Percentiles rank a stretch among this genome's conserved stretches.
Conservation (phyloP, 164 flowering plant species). For the Cinnamomum chago region DNA sequence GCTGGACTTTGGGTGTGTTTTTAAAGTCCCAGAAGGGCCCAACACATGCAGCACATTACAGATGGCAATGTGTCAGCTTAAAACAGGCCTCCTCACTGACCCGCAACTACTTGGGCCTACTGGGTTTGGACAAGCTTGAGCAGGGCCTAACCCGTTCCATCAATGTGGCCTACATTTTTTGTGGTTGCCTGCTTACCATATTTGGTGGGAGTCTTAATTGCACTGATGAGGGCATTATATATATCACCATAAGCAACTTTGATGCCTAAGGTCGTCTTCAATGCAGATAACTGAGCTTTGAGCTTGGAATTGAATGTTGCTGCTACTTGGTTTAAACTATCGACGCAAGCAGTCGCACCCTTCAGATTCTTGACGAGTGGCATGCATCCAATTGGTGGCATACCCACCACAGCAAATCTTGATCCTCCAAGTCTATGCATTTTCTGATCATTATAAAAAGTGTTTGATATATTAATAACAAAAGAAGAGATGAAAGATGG, state of each 20-base stretch:
- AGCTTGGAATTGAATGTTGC: constrained; percentile 36
- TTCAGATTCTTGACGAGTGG: constrained; percentile 39
- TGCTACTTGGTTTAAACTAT: constrained; percentile 30
- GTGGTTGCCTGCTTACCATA: constrained; percentile 30
- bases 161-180: background rate
- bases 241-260: constrained; percentile 31
- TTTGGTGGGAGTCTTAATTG: constrained; percentile 35
- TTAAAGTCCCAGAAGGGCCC: too few species aligned
- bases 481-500: background rate
- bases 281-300: constrained; percentile 10
- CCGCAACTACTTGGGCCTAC: too few species aligned
- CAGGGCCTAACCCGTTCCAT: background rate
- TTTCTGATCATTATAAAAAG: background rate
- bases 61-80: too few species aligned
- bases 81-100: too few species aligned
- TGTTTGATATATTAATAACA: background rate
- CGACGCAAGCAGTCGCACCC: constrained; percentile 25
- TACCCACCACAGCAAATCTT: constrained; percentile 39
- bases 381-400: constrained; percentile 60
- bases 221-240: constrained; percentile 27
- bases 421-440: constrained; percentile 41
- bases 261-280: constrained; percentile 16
- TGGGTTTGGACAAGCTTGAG: too few species aligned
- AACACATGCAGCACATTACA: too few species aligned
- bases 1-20: too few species aligned